Percentiles rank a stretch among this genome's conserved stretches.
phyloP scores from a whole-genome alignment of 2,329 filamentous ascomycete species.

The Aspergillus sergii region DNA sequence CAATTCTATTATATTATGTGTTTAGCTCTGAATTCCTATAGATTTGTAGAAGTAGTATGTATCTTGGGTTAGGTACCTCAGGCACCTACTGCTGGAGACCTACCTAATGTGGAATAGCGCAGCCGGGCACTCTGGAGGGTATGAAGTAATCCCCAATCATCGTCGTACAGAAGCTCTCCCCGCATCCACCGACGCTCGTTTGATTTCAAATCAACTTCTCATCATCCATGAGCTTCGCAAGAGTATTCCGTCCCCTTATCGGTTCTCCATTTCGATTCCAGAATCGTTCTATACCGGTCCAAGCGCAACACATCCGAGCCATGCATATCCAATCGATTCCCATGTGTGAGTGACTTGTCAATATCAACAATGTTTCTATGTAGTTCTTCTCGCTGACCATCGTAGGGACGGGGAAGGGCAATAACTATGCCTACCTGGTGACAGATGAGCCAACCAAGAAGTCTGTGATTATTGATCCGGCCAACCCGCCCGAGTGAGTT shows the following conservation, averaged over 20 bases:
- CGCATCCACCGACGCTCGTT: slow-evolving; percentile 5
- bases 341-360: slow-evolving; percentile 51
- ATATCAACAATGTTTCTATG: neutral
- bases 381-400: neutral
- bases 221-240: slow-evolving; percentile 34
- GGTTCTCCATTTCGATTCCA: slow-evolving; percentile 11
- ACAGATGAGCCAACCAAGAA: slow-evolving; percentile 53
- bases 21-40: no score
- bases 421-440: slow-evolving; percentile 58
- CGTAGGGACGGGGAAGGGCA: slow-evolving; percentile 43
- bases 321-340: slow-evolving; percentile 59
- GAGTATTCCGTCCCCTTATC: slow-evolving; percentile 24
- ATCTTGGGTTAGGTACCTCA: no score
- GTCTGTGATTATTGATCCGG: slow-evolving; percentile 55
- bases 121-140: neutral
- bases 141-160: slow-evolving; percentile 19
- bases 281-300: slow-evolving; percentile 2
- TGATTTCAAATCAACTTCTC: neutral
- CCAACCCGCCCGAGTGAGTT: slow-evolving; percentile 53
- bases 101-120: no score
- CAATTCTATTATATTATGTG: no score
- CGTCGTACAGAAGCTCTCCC: slow-evolving; percentile 10
- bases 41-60: no score
- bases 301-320: slow-evolving; percentile 26
- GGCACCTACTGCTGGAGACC: no score